Evolutionary conservation across 495 filamentous ascomycete genomes (phyloP).

Genomic region (Hyphodiscus hymeniophilus): DNA sequence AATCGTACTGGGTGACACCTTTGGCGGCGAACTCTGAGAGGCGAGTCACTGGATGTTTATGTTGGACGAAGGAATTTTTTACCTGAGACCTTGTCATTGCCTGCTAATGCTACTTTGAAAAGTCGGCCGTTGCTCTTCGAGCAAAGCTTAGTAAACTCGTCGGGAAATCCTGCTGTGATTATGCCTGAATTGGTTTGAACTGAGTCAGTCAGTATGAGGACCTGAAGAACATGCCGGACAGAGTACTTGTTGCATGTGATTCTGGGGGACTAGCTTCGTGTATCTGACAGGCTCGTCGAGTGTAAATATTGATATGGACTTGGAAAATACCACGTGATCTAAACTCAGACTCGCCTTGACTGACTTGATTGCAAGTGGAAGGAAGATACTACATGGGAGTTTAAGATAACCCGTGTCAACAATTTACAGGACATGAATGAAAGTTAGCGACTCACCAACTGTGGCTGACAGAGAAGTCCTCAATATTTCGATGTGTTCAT

Average conservation of each 20-base stretch:
- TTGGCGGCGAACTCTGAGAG: neutral
- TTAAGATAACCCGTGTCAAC: neutral
- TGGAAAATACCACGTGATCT: neutral
- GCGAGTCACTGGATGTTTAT: neutral
- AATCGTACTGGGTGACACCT: constrained; percentile 1
- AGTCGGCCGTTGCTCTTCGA: constrained; percentile 16
- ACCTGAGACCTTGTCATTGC: constrained; percentile 27
- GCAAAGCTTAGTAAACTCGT: constrained; percentile 5
- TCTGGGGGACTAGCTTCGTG: no score
- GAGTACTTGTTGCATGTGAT: no score
- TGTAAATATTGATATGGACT: neutral
- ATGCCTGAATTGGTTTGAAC: constrained; percentile 24
- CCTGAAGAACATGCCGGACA: neutral
- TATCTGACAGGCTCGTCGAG: neutral
- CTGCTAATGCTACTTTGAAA: constrained; percentile 23
- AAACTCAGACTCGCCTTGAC: neutral
- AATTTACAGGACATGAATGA: no score
- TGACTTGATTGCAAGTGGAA: neutral
- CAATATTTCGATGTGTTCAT: constrained; percentile 10
- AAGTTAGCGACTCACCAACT: constrained; percentile 15
- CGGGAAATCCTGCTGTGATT: constrained; percentile 19
- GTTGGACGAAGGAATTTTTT: neutral
- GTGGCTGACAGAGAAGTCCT: constrained; percentile 7
- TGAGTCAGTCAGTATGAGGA: constrained; percentile 8
- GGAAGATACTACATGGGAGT: neutral